Percentiles rank a stretch among this genome's conserved stretches.
These are phyloP conservation scores for Phaffomyces opuntiae DNA, from an alignment of 805 yeast genomes.

Conservation along the genomic window DNA sequence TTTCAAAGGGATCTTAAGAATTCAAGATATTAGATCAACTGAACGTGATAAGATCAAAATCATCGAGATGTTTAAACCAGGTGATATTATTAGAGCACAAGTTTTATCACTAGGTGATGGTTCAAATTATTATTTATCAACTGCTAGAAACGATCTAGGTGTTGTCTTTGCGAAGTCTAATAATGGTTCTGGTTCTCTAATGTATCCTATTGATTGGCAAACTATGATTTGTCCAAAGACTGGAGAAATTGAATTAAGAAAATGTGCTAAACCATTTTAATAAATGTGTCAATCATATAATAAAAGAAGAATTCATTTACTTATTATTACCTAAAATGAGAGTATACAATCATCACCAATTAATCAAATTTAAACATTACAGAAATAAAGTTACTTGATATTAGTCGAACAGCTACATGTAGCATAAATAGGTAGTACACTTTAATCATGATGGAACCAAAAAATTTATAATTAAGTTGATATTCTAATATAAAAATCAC, in stretches of 20 bases:
- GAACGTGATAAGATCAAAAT: constrained; percentile 84
- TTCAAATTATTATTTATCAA: constrained; percentile 77
- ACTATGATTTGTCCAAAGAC: constrained; percentile 77
- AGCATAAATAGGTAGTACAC: too few relatives aligned
- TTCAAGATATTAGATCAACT: constrained; percentile 85
- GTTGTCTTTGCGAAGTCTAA: constrained; percentile 77
- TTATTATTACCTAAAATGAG: too few relatives aligned
- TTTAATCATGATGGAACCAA: too few relatives aligned
- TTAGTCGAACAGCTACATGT: too few relatives aligned
- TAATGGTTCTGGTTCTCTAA: constrained; percentile 61
- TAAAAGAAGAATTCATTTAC: neutral
- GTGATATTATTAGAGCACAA: constrained; percentile 83
- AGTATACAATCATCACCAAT: too few relatives aligned
- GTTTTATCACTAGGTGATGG: constrained; percentile 91
- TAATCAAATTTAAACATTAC: too few relatives aligned
- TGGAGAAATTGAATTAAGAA: constrained; percentile 71
- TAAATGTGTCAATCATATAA: neutral
- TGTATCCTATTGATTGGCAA: constrained; percentile 95
- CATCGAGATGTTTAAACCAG: constrained; percentile 76
- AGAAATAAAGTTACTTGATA: too few relatives aligned
- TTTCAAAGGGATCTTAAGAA: constrained; percentile 77
- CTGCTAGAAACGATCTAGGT: constrained; percentile 88
- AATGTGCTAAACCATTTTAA: constrained; percentile 84
- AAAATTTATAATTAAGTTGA: too few relatives aligned
- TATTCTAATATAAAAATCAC: too few relatives aligned